Evolutionary conservation across 1,139 yeast genomes (phyloP).

Genomic region (Blastobotrys raffinosifermentans): DNA sequence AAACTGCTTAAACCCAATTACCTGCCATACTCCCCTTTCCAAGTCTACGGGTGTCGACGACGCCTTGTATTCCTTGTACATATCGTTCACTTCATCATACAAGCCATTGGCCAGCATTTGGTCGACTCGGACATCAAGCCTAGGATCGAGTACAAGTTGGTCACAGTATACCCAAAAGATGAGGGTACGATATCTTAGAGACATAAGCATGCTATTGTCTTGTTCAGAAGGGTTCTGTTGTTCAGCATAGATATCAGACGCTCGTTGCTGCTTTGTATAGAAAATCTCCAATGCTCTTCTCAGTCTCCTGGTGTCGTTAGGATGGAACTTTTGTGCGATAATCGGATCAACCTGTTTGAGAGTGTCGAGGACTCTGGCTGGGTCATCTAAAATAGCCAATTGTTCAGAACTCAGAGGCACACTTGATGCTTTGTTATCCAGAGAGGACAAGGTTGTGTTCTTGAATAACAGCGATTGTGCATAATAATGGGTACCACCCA

Average conservation of each 20-base stretch:
- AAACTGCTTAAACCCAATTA: conserved; percentile 92
- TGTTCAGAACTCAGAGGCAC: conserved; percentile 34
- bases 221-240: conserved; percentile 39
- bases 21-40: conserved; percentile 87
- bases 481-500: conserved; percentile 96
- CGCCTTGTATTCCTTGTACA: conserved; percentile 34
- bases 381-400: conserved; percentile 44
- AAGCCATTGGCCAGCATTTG: conserved; percentile 65
- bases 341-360: conserved; percentile 58
- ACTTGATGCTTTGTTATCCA: conserved; percentile 14
- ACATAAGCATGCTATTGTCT: conserved; percentile 30
- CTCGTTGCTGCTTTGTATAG: conserved; percentile 56
- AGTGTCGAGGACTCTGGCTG: conserved; percentile 43
- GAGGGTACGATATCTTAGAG: conserved; percentile 57
- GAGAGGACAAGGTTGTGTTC: conserved; percentile 46
- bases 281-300: conserved; percentile 76
- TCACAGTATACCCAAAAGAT: conserved; percentile 83
- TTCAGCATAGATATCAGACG: conserved; percentile 63
- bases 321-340: conserved; percentile 80
- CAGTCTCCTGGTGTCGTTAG: conserved; percentile 76
- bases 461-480: conserved; percentile 69
- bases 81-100: conserved; percentile 52
- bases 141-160: conserved; percentile 47
- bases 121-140: conserved; percentile 79
- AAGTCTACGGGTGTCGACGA: conserved; percentile 39